Conservation (phyloP, 1,284 basidiomycete genomes). For the Boletellus deceptivus region DNA sequence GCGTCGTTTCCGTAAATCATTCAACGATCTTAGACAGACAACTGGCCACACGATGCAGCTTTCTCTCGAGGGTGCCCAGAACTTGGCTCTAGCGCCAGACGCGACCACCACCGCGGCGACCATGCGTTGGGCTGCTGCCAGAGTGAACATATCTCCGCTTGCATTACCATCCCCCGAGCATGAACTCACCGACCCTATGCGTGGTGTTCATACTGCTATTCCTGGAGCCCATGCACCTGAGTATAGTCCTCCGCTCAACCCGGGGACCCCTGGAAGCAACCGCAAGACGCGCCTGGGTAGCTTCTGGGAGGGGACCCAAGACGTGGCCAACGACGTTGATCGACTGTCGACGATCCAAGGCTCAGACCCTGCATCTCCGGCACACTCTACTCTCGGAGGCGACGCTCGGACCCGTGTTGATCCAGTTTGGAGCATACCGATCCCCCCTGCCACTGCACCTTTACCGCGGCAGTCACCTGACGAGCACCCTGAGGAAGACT, state of each 20-base stretch:
- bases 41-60: slow-evolving; percentile 27
- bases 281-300: slow-evolving; percentile 58
- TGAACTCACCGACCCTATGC: slow-evolving; percentile 83
- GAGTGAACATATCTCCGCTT: slow-evolving; percentile 74
- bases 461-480: slow-evolving; percentile 26
- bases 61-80: slow-evolving; percentile 29
- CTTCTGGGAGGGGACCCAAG: slow-evolving; percentile 69
- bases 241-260: slow-evolving; percentile 28
- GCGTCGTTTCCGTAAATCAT: slow-evolving; percentile 55
- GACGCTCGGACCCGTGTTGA: slow-evolving; percentile 10
- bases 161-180: slow-evolving; percentile 84
- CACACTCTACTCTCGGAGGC: slow-evolving; percentile 7
- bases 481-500: slow-evolving; percentile 31
- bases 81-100: slow-evolving; percentile 44
- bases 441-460: slow-evolving; percentile 19
- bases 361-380: slow-evolving; percentile 28
- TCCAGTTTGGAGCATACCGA: slow-evolving; percentile 7
- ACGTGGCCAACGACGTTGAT: slow-evolving; percentile 40
- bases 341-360: slow-evolving; percentile 26
- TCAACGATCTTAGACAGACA: slow-evolving; percentile 45
- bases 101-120: slow-evolving; percentile 74
- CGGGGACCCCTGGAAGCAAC: slow-evolving; percentile 46
- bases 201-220: slow-evolving; percentile 62
- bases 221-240: slow-evolving; percentile 56
- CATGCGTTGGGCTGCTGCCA: slow-evolving; percentile 77